Conservation (phyloP, 768 basidiomycete genomes). For the Lentinula sp. region DNA sequence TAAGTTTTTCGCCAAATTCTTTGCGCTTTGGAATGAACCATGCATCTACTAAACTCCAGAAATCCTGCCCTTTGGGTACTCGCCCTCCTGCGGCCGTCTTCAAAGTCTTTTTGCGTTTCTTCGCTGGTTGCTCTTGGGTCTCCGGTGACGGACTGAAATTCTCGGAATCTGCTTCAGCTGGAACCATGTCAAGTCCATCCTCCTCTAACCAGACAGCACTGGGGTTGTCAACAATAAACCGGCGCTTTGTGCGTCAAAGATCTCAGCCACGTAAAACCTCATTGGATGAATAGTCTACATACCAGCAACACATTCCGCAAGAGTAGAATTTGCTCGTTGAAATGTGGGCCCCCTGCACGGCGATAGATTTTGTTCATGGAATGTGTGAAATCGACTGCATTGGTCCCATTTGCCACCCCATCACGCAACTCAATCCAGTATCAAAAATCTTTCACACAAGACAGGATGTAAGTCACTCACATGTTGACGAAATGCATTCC, state of each 20-base stretch:
- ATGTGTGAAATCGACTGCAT: neutral
- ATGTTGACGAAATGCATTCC: neutral
- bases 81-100: no score
- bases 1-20: neutral
- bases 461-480: neutral
- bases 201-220: no score
- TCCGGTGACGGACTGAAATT: no score
- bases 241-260: neutral
- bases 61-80: neutral
- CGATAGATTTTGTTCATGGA: neutral
- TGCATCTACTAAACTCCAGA: neutral
- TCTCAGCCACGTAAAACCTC: neutral
- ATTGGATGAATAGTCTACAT: neutral
- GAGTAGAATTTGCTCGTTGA: neutral
- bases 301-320: neutral
- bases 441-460: neutral
- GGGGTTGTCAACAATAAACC: neutral
- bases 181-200: no score
- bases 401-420: neutral
- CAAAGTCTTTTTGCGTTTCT: neutral
- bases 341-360: neutral
- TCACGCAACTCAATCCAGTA: no score
- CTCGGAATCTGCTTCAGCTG: no score
- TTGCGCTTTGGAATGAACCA: neutral
- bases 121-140: neutral